Evolutionary conservation across 1,139 yeast species (phyloP), one percentile per base, ranked within the genome.

Genomic region (Yamadazyma spencermartinsiae): DNA sequence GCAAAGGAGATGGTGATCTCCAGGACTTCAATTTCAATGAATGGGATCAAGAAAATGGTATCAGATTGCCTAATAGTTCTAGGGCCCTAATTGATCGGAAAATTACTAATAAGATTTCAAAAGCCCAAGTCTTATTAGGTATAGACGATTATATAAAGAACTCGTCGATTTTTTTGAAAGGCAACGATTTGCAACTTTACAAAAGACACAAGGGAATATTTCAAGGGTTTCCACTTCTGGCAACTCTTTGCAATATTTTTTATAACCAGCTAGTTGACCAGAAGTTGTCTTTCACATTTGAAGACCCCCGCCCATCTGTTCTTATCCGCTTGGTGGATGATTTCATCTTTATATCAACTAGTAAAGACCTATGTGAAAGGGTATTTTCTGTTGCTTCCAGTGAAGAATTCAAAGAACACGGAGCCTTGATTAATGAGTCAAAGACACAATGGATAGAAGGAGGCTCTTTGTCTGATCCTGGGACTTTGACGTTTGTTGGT

Each of bases 221-320:
- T 38, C 98, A 92, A 60, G 98, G 98, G 0, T 79, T 88, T 6
- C 80, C 84, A 1, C 60, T 90, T 12, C 94, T 96, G 48, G 75
- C 87, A 1, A 65, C 81, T 2, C 68, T 92, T 27, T 89, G 96
- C 48, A 87, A 89, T 48, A 53, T 89, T 4, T 78, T 86, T 1
- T 85, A 86, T 50, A 86, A 85, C 48, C 69, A 74, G 7, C 57
- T 90, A 36, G 76, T 86, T 2, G 68, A 69, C n/a, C 55, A 65
- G 6, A 52, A 68, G 27, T 63, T 74, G n/a, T 45, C 50, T 2
- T 70, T 69, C 43, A 30, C 38, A 9, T 38, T 63, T 2, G 43
- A 51, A 0, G 39, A 52, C 1, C 42, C 37, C 7, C 30, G 45
- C 0, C 55, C 65, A 1, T 65, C 76, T 3, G 44, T 74, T 2